Base-by-base conservation (phyloP, 345 rosid genomes). In the Eucalyptus pauciflora region DNA sequence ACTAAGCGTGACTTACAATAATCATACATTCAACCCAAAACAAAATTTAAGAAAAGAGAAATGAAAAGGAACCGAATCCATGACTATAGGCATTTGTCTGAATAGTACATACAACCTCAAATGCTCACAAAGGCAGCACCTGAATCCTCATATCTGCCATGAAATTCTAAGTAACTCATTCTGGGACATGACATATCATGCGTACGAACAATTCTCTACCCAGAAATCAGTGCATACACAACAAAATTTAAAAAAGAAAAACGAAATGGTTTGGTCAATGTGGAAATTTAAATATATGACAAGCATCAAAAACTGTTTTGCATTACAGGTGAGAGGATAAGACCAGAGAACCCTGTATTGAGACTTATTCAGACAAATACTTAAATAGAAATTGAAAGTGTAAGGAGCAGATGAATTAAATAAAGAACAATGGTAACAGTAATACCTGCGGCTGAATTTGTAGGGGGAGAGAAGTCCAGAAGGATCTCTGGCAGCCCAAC, bases 401-500 rank as follows among this genome's bases (percentile, higher is more conserved):
- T 11, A 79, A 87, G 49, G 85, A 76, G 50, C 43, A n/a, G 50
- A n/a, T 87, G 50, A 50, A 50, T 18, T 15, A 67, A 87, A 69
- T 50, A 64, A 50, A 48, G 48, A 31, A 71, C 10, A 25, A 49
- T 86, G 10, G 45, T 3, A 51, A 25, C n/a, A 81, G 49, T 45
- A 60, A 87, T 86, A 96, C 98, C 97, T 95, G 92, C 98, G 97
- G 87, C 89, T 94, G 93, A 96, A 94, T 31, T 89, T 90, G 90
- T 94, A 93, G 33, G 97, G 97, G 27, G 97, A 95, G 46, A 94
- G 92, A 92, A 92, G 87, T 89, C 98, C 97, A 85, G 97, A 94
- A 62, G 97, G 91, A 90, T 95, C 97, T 90, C 90, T 91, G 31
- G 98, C 97, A 54, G 98, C 98, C 98, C 97, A 96, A 2, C 92